phyloP scores from a whole-genome alignment of 805 yeast species.

The Candida maesae region DNA sequence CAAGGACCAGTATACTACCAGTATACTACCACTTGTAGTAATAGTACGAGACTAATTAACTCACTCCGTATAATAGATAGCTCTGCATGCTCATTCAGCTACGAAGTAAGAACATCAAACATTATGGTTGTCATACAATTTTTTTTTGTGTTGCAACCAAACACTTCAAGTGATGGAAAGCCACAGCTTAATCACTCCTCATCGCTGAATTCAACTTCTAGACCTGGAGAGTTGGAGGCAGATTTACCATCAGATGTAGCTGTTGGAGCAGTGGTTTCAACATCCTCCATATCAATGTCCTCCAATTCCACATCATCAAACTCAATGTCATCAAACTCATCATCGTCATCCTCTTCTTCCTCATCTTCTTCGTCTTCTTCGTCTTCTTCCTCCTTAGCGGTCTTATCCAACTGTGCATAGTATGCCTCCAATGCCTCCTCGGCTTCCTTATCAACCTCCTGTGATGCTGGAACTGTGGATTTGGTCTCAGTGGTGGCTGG shows the following conservation, averaged over 20 bases:
- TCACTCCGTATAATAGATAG: no score
- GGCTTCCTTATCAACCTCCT: slow-evolving; percentile 20
- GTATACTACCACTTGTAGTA: no score
- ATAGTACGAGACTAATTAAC: no score
- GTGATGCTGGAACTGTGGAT: background rate
- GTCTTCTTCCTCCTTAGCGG: slow-evolving; percentile 13
- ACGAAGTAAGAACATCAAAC: no score
- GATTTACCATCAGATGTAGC: background rate
- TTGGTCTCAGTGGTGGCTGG: background rate
- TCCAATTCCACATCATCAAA: slow-evolving; percentile 62
- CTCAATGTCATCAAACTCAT: slow-evolving; percentile 49
- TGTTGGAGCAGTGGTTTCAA: slow-evolving; percentile 1
- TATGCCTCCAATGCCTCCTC: slow-evolving; percentile 27
- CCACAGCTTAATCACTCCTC: background rate
- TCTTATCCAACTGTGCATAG: slow-evolving; percentile 21
- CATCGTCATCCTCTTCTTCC: slow-evolving; percentile 40
- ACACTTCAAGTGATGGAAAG: no score
- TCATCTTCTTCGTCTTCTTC: slow-evolving; percentile 26
- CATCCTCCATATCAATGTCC: slow-evolving; percentile 24
- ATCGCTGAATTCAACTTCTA: slow-evolving; percentile 1
- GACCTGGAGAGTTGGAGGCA: background rate
- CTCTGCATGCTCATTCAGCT: no score
- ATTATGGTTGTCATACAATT: no score
- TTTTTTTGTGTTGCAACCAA: no score
- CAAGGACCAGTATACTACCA: no score